Conservation (phyloP, 768 basidiomycete genomes). For the Panus rudis region DNA sequence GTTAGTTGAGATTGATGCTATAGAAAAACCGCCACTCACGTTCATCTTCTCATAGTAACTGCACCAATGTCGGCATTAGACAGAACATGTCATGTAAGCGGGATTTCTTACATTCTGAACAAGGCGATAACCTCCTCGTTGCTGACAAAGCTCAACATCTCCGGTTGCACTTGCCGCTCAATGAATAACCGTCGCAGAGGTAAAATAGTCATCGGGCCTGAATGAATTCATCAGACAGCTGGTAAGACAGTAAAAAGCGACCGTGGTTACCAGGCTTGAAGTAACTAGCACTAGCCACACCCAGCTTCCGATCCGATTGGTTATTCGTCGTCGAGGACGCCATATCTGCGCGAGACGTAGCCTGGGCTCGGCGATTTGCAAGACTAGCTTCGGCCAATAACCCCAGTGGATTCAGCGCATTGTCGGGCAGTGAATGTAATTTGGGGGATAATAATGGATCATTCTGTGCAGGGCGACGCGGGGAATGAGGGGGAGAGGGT, state of each 20-base stretch:
- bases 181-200: conserved; percentile 80
- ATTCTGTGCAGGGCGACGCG: conserved; percentile 30
- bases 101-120: conserved; percentile 72
- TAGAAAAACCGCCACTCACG: conserved; percentile 33
- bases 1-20: conserved; percentile 6
- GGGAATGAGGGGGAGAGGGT: conserved; percentile 23
- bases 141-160: conserved; percentile 80
- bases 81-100: not conserved
- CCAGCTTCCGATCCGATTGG: conserved; percentile 37
- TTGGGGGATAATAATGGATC: conserved; percentile 60
- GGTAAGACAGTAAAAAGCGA: conserved; percentile 6
- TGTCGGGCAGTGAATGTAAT: conserved; percentile 87
- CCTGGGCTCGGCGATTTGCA: conserved; percentile 60
- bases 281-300: conserved; percentile 82
- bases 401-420: conserved; percentile 86
- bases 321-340: conserved; percentile 6
- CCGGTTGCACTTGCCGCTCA: conserved; percentile 85
- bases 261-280: conserved; percentile 89
- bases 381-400: conserved; percentile 86
- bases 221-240: not conserved
- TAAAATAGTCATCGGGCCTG: conserved; percentile 84
- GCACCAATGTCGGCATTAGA: conserved; percentile 5
- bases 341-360: conserved; percentile 11
- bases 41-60: conserved; percentile 76
- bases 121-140: conserved; percentile 88